phyloP scores from a whole-genome alignment of 768 basidiomycete genomes.

The Boletus rubescentipes region DNA sequence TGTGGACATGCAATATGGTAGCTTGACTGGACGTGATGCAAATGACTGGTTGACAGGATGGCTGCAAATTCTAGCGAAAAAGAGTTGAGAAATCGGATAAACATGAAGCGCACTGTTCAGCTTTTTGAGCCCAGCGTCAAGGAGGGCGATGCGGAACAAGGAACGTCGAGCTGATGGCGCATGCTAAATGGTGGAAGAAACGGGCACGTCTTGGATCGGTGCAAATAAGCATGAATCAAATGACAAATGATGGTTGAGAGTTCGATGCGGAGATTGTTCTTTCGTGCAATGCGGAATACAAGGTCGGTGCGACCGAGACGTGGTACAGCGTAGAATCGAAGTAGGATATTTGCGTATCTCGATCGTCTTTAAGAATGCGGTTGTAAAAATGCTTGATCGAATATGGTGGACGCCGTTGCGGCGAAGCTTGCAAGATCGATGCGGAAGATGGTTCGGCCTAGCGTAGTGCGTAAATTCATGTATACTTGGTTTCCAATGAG shows the following conservation, averaged over 20 bases:
- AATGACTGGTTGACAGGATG: constrained; percentile 21
- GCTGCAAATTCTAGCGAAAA: constrained; percentile 28
- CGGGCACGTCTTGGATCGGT: constrained; percentile 29
- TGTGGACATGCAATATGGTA: constrained; percentile 22
- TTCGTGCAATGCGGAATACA: constrained; percentile 24
- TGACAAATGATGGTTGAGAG: constrained; percentile 27
- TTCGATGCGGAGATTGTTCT: constrained; percentile 37
- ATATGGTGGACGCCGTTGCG: constrained; percentile 16
- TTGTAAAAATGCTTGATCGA: constrained; percentile 25
- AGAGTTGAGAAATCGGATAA: constrained; percentile 15
- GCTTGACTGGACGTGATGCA: constrained; percentile 27
- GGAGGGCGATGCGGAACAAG: constrained; percentile 20
- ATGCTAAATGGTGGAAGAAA: constrained; percentile 31
- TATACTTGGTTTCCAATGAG: constrained; percentile 22
- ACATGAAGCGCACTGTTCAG: constrained; percentile 32
- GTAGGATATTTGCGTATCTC: constrained; percentile 27
- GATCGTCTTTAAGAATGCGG: constrained; percentile 24
- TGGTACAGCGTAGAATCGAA: constrained; percentile 21
- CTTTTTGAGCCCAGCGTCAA: constrained; percentile 23
- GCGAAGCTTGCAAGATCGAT: constrained; percentile 32
- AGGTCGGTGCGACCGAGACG: constrained; percentile 15
- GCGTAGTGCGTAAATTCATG: constrained; percentile 23
- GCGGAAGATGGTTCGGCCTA: constrained; percentile 27
- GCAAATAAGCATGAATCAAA: constrained; percentile 37
- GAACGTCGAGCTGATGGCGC: constrained; percentile 25